phyloP scores from a whole-genome alignment of 768 basidiomycete genomes.

The Rhodotorula taiwanensis region DNA sequence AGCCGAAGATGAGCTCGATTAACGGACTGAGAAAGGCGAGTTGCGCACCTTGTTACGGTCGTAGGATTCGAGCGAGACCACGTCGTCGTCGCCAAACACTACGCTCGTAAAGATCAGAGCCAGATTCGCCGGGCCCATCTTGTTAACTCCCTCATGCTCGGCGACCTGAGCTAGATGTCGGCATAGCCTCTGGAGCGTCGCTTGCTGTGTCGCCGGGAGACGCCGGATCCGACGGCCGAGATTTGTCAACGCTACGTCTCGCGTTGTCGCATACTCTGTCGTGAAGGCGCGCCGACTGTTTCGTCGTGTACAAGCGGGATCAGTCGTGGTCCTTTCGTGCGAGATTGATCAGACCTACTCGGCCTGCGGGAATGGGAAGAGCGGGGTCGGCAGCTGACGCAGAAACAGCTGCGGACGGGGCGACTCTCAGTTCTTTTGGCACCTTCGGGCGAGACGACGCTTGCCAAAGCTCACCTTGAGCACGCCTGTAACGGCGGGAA shows the following conservation, averaged over 20 bases:
- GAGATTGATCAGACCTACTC: constrained; percentile 15
- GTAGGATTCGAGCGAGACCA: constrained; percentile 19
- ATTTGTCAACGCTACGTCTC: constrained; percentile 5
- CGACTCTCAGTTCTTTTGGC: too few species aligned
- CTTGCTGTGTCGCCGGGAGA: constrained; percentile 35
- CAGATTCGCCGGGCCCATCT: constrained; percentile 38
- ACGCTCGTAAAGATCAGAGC: constrained; percentile 31
- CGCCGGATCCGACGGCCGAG: constrained; percentile 32
- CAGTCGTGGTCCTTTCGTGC: too few species aligned
- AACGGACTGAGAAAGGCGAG: not conserved
- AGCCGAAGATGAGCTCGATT: not conserved
- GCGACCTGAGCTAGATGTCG: constrained; percentile 35
- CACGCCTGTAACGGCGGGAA: constrained; percentile 33
- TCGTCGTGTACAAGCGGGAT: not conserved
- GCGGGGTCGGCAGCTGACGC: constrained; percentile 38
- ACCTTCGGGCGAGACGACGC: not conserved
- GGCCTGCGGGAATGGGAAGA: constrained; percentile 31
- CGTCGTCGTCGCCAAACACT: constrained; percentile 34
- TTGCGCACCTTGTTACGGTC: not conserved
- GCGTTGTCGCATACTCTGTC: constrained; percentile 1
- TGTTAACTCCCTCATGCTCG: constrained; percentile 30
- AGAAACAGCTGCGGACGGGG: constrained; percentile 35
- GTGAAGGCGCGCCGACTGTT: constrained; percentile 18
- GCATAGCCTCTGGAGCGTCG: constrained; percentile 37
- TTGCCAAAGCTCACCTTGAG: constrained; percentile 27